Conservation (phyloP, 345 rosid genomes). For the Hibiscus tridactylites region DNA sequence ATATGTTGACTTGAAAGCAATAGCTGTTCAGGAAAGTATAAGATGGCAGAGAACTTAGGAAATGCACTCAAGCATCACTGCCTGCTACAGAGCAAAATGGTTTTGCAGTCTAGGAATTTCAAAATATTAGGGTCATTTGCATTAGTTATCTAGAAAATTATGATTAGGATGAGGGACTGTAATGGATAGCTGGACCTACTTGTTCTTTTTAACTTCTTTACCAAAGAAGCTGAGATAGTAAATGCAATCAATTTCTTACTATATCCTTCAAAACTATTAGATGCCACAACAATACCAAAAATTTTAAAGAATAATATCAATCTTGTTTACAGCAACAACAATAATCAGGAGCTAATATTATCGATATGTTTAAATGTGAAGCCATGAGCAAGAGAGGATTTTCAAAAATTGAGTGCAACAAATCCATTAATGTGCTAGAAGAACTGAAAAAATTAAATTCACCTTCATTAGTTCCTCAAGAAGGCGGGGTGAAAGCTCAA, state of each 20-base stretch:
- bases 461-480: conserved; percentile 98
- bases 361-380: neutral
- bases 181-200: neutral
- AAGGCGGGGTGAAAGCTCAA: conserved; percentile 94
- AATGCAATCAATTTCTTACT: neutral
- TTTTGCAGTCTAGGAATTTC: neutral
- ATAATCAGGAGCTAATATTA: neutral
- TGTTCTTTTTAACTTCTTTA: neutral
- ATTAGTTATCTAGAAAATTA: neutral
- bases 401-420: neutral
- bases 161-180: neutral
- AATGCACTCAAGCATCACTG: neutral
- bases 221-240: neutral
- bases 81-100: neutral
- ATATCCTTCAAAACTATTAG: neutral
- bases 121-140: neutral
- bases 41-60: neutral
- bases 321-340: neutral
- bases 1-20: neutral
- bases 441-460: conserved; percentile 1
- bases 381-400: neutral
- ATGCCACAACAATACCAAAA: neutral
- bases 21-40: neutral
- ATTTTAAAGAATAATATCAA: neutral
- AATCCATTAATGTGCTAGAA: conserved; percentile 1